These are phyloP conservation scores for Botrytis porri DNA, from an alignment of 2,329 filamentous ascomycete genomes.

Conservation along the genomic window DNA sequence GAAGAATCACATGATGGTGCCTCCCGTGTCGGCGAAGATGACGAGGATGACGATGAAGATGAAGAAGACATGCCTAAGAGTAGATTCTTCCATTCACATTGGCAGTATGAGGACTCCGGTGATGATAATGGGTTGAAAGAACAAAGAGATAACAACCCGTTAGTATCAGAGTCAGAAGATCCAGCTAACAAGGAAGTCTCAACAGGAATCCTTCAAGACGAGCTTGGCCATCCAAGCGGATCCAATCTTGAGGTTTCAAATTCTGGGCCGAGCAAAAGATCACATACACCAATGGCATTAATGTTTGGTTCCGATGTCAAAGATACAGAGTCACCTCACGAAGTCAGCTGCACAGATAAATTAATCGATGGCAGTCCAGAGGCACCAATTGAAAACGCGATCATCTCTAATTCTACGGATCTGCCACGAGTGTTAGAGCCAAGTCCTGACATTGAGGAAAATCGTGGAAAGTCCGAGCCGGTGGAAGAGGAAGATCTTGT, in stretches of 20 bases:
- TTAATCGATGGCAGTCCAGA: conserved; percentile 14
- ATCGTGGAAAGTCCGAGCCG: not conserved
- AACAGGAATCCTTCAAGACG: not conserved
- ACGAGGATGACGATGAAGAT: not conserved
- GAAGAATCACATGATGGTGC: conserved; percentile 6
- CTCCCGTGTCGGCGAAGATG: not conserved
- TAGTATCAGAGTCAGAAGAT: not conserved
- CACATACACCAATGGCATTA: conserved; percentile 4
- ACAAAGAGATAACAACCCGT: not conserved
- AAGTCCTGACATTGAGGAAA: not conserved
- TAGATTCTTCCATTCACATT: conserved; percentile 12
- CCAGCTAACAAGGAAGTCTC: not conserved
- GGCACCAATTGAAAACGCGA: not conserved
- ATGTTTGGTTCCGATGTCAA: not conserved
- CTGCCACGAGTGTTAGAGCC: conserved; percentile 5
- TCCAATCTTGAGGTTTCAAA: not conserved
- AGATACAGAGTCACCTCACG: conserved; percentile 20
- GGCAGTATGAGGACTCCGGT: not conserved
- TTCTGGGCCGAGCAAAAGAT: not conserved
- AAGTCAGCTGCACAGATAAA: conserved; percentile 20
- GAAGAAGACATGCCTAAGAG: conserved; percentile 4
- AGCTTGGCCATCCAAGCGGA: not conserved
- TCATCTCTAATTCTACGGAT: conserved; percentile 15
- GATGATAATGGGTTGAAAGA: not conserved
- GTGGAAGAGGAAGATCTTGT: not conserved